phyloP scores from a whole-genome alignment of 345 rosid genomes.

The Acer negundo region DNA sequence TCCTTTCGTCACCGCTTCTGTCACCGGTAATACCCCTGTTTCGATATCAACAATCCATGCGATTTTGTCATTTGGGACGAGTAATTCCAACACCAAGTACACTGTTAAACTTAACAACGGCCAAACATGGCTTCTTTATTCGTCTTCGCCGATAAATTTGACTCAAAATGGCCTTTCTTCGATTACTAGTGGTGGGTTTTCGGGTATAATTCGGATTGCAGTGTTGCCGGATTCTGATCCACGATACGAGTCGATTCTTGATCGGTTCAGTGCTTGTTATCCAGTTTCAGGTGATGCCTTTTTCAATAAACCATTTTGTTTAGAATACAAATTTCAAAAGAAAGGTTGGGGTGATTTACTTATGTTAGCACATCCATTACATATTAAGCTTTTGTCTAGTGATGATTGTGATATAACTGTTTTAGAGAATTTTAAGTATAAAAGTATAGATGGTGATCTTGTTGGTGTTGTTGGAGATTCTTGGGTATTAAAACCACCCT shows the following conservation, averaged over 20 bases:
- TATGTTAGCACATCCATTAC: slow-evolving; percentile 91
- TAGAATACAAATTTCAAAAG: slow-evolving; percentile 86
- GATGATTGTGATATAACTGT: slow-evolving; percentile 45
- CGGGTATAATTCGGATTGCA: slow-evolving; percentile 67
- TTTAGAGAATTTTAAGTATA: slow-evolving; percentile 59
- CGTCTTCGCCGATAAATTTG: slow-evolving; percentile 66
- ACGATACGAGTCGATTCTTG: slow-evolving; percentile 53
- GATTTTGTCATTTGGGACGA: slow-evolving; percentile 54
- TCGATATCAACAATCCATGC: slow-evolving; percentile 76
- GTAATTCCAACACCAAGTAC: slow-evolving; percentile 56
- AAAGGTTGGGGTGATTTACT: slow-evolving; percentile 91
- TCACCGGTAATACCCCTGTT: slow-evolving; percentile 43
- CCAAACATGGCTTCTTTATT: slow-evolving; percentile 85
- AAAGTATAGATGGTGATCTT: slow-evolving; percentile 84
- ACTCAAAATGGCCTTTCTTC: slow-evolving; percentile 37
- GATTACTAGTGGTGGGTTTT: slow-evolving; percentile 52
- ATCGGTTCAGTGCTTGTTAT: slow-evolving; percentile 82
- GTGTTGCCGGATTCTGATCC: slow-evolving; percentile 52
- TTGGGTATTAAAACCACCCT: slow-evolving; percentile 65
- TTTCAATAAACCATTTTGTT: slow-evolving; percentile 63
- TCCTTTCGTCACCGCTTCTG: slow-evolving; percentile 75
- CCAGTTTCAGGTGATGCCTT: slow-evolving; percentile 76
- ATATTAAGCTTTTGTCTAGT: slow-evolving; percentile 53
- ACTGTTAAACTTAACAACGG: slow-evolving; percentile 67
- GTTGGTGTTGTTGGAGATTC: slow-evolving; percentile 83